phyloP scores from a whole-genome alignment of 257 asterid species.

The Solanum verrucosum region DNA sequence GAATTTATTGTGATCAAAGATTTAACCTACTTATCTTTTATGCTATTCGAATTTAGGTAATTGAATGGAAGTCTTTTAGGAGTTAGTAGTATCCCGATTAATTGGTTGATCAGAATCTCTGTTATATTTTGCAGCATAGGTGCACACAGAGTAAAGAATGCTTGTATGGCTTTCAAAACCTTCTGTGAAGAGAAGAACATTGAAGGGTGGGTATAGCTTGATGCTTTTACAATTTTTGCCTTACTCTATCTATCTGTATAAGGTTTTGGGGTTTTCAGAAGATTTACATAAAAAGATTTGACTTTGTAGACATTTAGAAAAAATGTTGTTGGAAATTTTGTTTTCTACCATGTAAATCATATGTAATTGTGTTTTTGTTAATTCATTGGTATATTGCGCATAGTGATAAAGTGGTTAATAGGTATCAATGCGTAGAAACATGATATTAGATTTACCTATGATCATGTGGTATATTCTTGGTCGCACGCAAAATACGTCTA shows the following conservation, averaged over 20 bases:
- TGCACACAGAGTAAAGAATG: conserved; percentile 55
- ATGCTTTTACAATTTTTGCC: neutral
- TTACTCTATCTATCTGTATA: neutral
- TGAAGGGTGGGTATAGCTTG: conserved; percentile 21
- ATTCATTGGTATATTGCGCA: neutral
- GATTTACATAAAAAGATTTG: neutral
- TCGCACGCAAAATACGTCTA: neutral
- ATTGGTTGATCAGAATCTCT: neutral
- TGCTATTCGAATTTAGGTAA: neutral
- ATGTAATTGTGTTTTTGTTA: neutral
- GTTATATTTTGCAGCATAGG: conserved; percentile 43
- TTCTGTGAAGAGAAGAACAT: conserved; percentile 22
- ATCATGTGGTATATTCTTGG: neutral
- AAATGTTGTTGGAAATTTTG: neutral
- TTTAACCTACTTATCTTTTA: neutral
- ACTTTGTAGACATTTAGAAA: neutral
- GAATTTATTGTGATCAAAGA: neutral
- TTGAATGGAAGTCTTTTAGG: neutral
- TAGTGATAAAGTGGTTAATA: neutral
- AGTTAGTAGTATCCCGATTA: neutral
- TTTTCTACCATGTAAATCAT: neutral
- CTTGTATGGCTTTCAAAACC: conserved; percentile 28
- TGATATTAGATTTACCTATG: neutral
- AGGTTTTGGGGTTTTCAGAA: neutral
- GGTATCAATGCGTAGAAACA: neutral